Evolutionary conservation across 164 flowering plant species (phyloP).

Genomic region (Macadamia tetraphylla): DNA sequence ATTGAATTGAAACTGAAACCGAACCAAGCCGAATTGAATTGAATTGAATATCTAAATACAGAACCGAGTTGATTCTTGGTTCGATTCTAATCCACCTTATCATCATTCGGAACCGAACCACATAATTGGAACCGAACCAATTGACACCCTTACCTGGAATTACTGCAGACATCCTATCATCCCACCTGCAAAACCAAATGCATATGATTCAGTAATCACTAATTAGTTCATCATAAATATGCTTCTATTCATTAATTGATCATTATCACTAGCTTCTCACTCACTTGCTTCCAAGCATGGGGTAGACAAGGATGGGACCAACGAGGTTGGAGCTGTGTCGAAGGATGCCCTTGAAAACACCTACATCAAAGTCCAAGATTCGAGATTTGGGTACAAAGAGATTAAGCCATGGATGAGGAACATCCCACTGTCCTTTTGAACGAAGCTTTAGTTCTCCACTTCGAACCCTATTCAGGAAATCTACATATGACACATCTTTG

Average conservation of each 20-base stretch:
- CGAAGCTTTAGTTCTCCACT: conserved; percentile 50
- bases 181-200: conserved; percentile 55
- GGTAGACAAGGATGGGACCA: conserved; percentile 66
- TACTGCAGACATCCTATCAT: conserved; percentile 58
- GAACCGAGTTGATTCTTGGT: too few species aligned
- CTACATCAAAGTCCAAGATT: conserved; percentile 48
- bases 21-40: too few species aligned
- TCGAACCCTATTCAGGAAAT: conserved; percentile 63
- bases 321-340: conserved; percentile 20
- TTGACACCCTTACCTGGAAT: neutral
- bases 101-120: too few species aligned
- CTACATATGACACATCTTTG: conserved; percentile 45
- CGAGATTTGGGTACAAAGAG: conserved; percentile 65
- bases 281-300: conserved; percentile 61
- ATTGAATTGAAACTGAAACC: too few species aligned
- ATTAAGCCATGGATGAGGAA: conserved; percentile 94
- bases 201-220: too few species aligned
- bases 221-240: too few species aligned
- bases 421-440: conserved; percentile 63
- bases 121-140: too few species aligned
- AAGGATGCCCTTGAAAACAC: conserved; percentile 52
- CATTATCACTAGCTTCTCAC: neutral
- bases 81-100: too few species aligned
- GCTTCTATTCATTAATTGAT: too few species aligned
- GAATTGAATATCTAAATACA: too few species aligned